Percentiles rank a stretch among this genome's conserved stretches.
Evolutionary conservation across 2,329 filamentous ascomycete genomes (phyloP).

Genomic region (Diaporthe sp.): DNA sequence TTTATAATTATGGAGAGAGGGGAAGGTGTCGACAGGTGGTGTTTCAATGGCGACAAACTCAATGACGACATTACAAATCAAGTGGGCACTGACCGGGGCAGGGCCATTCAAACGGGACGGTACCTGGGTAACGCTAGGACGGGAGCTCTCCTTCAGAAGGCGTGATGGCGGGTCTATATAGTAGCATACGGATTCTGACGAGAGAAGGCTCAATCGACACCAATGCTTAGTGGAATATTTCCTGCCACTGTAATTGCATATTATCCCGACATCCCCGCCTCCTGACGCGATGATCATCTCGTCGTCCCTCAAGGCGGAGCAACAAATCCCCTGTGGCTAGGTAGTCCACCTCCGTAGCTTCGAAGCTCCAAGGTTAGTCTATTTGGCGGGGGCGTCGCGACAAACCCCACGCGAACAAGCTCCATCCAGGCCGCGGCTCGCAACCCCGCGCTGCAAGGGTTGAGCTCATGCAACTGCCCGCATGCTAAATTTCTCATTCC

Average conservation of each 20-base stretch:
- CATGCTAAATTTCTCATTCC: background rate
- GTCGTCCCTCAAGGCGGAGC: background rate
- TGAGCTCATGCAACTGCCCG: background rate
- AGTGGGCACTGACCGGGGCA: slow-evolving; percentile 15
- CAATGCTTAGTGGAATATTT: background rate
- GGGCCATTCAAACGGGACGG: background rate
- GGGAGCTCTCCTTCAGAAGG: background rate
- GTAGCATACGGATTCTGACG: background rate
- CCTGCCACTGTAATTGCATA: background rate
- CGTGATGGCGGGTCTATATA: background rate
- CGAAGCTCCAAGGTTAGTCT: background rate
- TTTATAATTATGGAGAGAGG: slow-evolving; percentile 30
- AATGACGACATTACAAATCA: slow-evolving; percentile 41
- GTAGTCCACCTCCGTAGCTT: background rate
- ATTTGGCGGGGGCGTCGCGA: background rate
- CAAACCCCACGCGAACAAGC: background rate
- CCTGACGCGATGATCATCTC: background rate
- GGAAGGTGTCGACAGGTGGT: slow-evolving; percentile 23
- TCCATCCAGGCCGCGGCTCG: background rate
- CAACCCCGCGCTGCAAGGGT: slow-evolving; percentile 7
- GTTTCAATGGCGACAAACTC: slow-evolving; percentile 33
- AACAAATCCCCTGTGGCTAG: background rate
- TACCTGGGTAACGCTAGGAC: background rate
- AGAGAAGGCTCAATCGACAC: background rate
- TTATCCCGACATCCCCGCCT: background rate